phyloP scores from a whole-genome alignment of 164 flowering plant genomes.

The Protea cynaroides region DNA sequence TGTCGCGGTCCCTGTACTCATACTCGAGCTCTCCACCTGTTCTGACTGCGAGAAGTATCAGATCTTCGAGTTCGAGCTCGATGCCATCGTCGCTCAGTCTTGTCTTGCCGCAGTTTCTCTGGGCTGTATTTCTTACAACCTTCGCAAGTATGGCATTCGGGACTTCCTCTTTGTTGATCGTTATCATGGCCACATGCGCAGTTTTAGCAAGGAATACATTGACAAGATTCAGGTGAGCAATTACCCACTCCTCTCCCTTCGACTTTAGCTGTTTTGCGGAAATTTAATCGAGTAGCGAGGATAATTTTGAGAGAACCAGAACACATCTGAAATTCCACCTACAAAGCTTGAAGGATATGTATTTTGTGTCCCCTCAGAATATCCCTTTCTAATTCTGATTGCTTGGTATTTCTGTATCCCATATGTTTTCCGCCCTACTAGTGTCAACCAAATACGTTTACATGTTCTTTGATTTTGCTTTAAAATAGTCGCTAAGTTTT shows the following conservation, averaged over 20 bases:
- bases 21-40: constrained; percentile 39
- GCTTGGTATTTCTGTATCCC: no score
- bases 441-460: no score
- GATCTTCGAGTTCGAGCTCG: constrained; percentile 57
- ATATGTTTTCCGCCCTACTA: no score
- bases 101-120: constrained; percentile 64
- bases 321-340: no score
- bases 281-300: no score
- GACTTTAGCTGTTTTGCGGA: no score
- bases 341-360: no score
- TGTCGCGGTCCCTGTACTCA: constrained; percentile 41
- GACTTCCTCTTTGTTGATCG: constrained; percentile 82
- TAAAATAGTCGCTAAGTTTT: no score
- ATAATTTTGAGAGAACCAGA: no score
- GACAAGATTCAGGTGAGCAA: constrained; percentile 52
- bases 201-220: constrained; percentile 44
- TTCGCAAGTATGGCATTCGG: constrained; percentile 66
- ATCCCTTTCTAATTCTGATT: no score
- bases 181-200: constrained; percentile 36
- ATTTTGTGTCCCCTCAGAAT: no score
- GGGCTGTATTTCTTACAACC: constrained; percentile 60
- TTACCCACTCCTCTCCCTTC: not conserved
- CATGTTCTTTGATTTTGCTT: no score
- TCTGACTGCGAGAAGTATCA: constrained; percentile 46
- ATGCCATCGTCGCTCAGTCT: constrained; percentile 57